A percentile compares a stretch with the other conserved stretches of the same genome.
These are phyloP conservation scores for Ganoderma sinense DNA, from an alignment of 1,284 basidiomycete species.

Conservation along the genomic window DNA sequence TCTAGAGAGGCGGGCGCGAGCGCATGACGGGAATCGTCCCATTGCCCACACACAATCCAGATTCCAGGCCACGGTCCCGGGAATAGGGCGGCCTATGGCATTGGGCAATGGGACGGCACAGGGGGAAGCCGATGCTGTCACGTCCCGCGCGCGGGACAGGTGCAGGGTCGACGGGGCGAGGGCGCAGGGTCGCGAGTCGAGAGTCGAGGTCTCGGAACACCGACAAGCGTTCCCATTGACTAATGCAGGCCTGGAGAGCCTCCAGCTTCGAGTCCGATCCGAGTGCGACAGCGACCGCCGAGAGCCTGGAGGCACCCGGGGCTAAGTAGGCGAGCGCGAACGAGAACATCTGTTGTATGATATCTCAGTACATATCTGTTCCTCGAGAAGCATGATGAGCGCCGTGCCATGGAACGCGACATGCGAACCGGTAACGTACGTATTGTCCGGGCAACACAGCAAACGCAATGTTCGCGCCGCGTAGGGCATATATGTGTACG, in stretches of 20 bases:
- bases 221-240: constrained; percentile 1
- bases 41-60: background rate
- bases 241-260: background rate
- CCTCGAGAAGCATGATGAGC: background rate
- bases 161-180: background rate
- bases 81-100: background rate
- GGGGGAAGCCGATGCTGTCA: background rate
- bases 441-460: constrained; percentile 6
- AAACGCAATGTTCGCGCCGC: background rate
- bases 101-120: too few species aligned
- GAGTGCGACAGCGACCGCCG: background rate
- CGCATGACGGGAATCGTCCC: too few species aligned
- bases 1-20: background rate
- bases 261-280: background rate
- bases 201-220: background rate
- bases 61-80: background rate
- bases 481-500: background rate
- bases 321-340: background rate
- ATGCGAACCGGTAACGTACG: background rate
- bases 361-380: background rate
- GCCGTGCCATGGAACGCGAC: background rate
- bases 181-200: background rate
- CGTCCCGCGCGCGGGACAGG: background rate
- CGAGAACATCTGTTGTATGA: background rate
- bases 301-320: background rate